Percentiles rank a stretch among this genome's conserved stretches.
These are phyloP conservation scores for Tricholoma sp. DNA, from an alignment of 768 basidiomycete genomes.

Conservation along the genomic window DNA sequence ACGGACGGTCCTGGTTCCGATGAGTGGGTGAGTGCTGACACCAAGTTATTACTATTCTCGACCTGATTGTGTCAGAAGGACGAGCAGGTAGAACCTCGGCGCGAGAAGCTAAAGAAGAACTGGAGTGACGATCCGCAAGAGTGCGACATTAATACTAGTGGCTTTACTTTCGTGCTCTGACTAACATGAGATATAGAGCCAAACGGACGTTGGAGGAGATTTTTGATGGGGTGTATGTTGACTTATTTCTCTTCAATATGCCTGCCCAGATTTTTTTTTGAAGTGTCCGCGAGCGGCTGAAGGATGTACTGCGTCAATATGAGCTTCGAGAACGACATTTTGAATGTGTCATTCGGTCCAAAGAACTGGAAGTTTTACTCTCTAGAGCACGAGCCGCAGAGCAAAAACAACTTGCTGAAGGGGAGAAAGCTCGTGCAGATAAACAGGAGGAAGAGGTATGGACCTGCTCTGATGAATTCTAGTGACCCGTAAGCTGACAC, in stretches of 20 bases:
- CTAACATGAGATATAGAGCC: slow-evolving; percentile 42
- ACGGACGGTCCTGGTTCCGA: slow-evolving; percentile 64
- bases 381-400: slow-evolving; percentile 86
- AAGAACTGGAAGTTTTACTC: slow-evolving; percentile 83
- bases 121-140: slow-evolving; percentile 75
- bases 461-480: slow-evolving; percentile 15
- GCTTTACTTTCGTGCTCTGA: not conserved
- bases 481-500: slow-evolving; percentile 9
- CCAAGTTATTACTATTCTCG: not conserved
- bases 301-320: slow-evolving; percentile 83
- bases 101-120: slow-evolving; percentile 72
- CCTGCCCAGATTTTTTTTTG: slow-evolving; percentile 3
- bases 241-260: slow-evolving; percentile 1
- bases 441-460: slow-evolving; percentile 73
- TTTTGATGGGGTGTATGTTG: slow-evolving; percentile 77
- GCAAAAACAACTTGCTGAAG: slow-evolving; percentile 77
- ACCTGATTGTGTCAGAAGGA: slow-evolving; percentile 36
- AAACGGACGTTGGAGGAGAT: slow-evolving; percentile 74
- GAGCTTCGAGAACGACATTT: slow-evolving; percentile 90
- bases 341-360: slow-evolving; percentile 87
- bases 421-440: slow-evolving; percentile 63
- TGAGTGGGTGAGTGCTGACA: slow-evolving; percentile 46
- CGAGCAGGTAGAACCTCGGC: slow-evolving; percentile 56
- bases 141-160: slow-evolving; percentile 36
- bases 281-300: slow-evolving; percentile 82